phyloP scores from a whole-genome alignment of 2,329 filamentous ascomycete genomes.

The Fusarium sp. region DNA sequence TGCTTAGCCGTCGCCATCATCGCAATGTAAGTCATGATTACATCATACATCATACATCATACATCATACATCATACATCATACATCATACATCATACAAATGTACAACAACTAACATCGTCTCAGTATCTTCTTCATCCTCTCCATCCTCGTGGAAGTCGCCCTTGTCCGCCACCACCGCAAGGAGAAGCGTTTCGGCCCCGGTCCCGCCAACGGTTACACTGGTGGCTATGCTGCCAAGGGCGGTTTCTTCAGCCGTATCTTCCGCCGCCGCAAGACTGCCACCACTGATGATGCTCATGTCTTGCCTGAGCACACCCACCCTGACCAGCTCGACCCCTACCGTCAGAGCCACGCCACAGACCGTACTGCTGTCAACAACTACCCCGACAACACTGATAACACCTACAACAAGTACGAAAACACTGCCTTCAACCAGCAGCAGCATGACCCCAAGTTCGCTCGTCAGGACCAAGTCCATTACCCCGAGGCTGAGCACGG shows the following conservation, averaged over 20 bases:
- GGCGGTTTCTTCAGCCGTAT: constrained; percentile 54
- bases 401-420: constrained; percentile 48
- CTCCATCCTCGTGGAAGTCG: constrained; percentile 77
- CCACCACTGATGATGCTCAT: constrained; percentile 48
- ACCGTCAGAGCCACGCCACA: constrained; percentile 59
- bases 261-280: constrained; percentile 50
- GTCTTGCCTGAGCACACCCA: constrained; percentile 57
- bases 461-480: constrained; percentile 47
- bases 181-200: constrained; percentile 79
- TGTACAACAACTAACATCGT: not conserved
- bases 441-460: constrained; percentile 40
- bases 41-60: not conserved
- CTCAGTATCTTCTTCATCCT: constrained; percentile 80
- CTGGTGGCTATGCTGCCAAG: constrained; percentile 61
- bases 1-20: constrained; percentile 83
- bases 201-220: constrained; percentile 67
- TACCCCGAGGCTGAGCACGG: constrained; percentile 46
- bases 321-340: constrained; percentile 56
- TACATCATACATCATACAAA: not conserved
- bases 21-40: constrained; percentile 69
- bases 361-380: constrained; percentile 54
- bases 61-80: no score
- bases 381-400: constrained; percentile 41
- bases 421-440: constrained; percentile 46
- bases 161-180: constrained; percentile 77